Conservation (phyloP, 2,329 filamentous ascomycete genomes). For the Diaporthe batatas region DNA sequence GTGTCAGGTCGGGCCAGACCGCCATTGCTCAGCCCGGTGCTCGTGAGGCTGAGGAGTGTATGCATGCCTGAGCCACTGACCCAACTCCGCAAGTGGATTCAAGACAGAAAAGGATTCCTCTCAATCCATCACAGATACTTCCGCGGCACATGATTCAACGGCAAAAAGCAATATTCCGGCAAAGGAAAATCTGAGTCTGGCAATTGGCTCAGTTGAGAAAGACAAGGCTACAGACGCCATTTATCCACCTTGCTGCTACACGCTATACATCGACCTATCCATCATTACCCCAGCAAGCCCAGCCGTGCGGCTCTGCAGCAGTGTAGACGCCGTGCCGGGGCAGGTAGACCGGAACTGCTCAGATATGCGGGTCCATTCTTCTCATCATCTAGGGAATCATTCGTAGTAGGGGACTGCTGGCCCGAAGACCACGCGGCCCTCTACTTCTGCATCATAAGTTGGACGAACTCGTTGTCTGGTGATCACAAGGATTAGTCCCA, state of each 20-base stretch:
- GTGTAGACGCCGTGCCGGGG: slow-evolving; percentile 29
- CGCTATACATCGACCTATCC: slow-evolving; percentile 35
- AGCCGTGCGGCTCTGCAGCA: slow-evolving; percentile 9
- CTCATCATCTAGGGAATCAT: slow-evolving; percentile 42
- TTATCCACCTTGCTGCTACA: slow-evolving; percentile 32
- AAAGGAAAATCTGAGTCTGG: slow-evolving; percentile 27
- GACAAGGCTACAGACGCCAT: slow-evolving; percentile 40
- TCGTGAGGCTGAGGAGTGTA: background rate
- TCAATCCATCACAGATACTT: slow-evolving; percentile 13
- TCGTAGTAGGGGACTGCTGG: slow-evolving; percentile 32
- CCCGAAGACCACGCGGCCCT: slow-evolving; percentile 11
- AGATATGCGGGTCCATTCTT: slow-evolving; percentile 39
- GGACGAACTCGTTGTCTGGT: slow-evolving; percentile 90
- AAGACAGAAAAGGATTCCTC: slow-evolving; percentile 11
- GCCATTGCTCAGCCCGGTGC: slow-evolving; percentile 4
- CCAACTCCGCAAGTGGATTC: background rate
- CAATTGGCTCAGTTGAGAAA: slow-evolving; percentile 38
- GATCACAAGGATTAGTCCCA: background rate
- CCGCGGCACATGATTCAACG: slow-evolving; percentile 22
- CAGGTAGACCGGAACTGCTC: slow-evolving; percentile 28
- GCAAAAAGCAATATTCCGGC: slow-evolving; percentile 23
- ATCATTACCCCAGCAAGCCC: slow-evolving; percentile 31
- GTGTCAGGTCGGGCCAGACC: background rate
- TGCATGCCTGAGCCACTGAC: background rate
- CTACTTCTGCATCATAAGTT: slow-evolving; percentile 97